These are phyloP conservation scores for Echeveria elegans DNA, from an alignment of 164 flowering plant genomes.

Conservation along the genomic window DNA sequence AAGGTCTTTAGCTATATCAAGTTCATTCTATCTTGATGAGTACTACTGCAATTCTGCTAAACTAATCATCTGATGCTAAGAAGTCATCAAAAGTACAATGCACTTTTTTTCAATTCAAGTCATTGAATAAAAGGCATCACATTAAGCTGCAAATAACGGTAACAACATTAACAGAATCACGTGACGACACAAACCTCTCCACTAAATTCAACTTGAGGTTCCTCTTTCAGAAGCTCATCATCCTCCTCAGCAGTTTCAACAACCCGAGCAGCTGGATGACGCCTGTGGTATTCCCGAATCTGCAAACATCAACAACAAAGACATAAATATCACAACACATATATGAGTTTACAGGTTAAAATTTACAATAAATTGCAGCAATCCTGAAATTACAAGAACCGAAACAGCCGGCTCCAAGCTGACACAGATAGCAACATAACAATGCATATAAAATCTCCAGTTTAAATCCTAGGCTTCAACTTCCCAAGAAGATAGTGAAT, in stretches of 20 bases:
- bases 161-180: no score
- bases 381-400: background rate
- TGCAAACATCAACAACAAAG: conserved; percentile 19
- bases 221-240: conserved; percentile 83
- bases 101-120: no score
- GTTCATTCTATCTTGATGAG: background rate
- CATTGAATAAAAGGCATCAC: no score
- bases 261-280: conserved; percentile 86
- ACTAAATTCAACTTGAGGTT: conserved; percentile 81
- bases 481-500: no score
- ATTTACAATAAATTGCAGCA: background rate
- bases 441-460: no score
- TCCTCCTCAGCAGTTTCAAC: conserved; percentile 65
- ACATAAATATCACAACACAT: background rate
- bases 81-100: no score
- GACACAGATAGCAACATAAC: background rate
- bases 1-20: background rate
- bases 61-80: no score
- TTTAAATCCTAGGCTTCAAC: no score
- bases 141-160: no score
- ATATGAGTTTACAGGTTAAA: background rate
- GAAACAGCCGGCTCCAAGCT: background rate
- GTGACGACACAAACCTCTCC: conserved; percentile 63
- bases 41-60: no score
- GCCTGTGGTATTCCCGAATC: conserved; percentile 97